Evolutionary conservation across 495 filamentous ascomycete species (phyloP).

Genomic region (Rostrohypoxylon terebratum): DNA sequence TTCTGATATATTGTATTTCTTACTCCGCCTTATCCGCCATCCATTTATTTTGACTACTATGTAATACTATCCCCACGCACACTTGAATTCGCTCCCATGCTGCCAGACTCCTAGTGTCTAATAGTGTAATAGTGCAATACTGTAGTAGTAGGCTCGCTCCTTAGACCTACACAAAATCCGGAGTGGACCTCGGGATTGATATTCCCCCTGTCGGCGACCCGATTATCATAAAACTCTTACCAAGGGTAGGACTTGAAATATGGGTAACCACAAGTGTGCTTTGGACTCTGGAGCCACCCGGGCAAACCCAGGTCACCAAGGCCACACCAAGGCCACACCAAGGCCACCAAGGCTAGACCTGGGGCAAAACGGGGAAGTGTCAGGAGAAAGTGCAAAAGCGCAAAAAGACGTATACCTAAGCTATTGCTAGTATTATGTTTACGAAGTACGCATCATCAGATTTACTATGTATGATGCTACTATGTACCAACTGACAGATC

Average conservation of each 20-base stretch:
- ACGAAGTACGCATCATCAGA: background rate
- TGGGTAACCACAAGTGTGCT: background rate
- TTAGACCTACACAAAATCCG: background rate
- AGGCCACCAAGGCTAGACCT: background rate
- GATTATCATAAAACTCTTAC: slow-evolving; percentile 41
- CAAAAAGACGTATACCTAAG: background rate
- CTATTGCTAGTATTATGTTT: too few species aligned
- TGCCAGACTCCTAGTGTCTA: too few species aligned
- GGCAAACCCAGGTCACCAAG: too few species aligned
- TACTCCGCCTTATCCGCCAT: slow-evolving; percentile 2
- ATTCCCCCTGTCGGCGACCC: slow-evolving; percentile 24
- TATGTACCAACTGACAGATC: background rate
- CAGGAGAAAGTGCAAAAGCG: background rate
- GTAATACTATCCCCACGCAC: background rate
- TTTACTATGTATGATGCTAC: too few species aligned
- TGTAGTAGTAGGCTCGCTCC: too few species aligned
- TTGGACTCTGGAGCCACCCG: too few species aligned
- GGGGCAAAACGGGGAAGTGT: background rate
- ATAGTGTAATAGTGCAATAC: too few species aligned
- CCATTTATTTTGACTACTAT: background rate
- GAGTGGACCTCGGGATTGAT: slow-evolving; percentile 17
- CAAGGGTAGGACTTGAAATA: slow-evolving; percentile 5
- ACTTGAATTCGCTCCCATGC: background rate
- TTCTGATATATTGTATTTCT: background rate
- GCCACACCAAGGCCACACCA: too few species aligned